Base-by-base conservation (phyloP, 306 rosid species). In the Cicer pinnatifidum region DNA sequence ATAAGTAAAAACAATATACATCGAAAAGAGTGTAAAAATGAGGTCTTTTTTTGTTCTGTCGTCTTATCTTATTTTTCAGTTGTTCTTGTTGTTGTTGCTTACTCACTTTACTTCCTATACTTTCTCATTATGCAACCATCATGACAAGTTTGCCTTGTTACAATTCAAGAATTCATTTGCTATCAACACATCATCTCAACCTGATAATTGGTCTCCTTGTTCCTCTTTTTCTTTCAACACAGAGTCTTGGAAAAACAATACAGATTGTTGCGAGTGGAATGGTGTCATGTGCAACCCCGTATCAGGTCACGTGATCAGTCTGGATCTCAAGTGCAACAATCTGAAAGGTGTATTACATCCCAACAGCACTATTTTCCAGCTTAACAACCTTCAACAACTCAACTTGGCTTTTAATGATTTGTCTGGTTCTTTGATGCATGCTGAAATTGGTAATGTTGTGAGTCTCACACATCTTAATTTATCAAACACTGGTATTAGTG, bases 351-450 rank as follows among this genome's bases (percentile, higher is more conserved):
- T 38, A 2, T 56, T 81, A 1, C 38, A 69, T 71, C 68, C 73
- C 4, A 75, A 75, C 1, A 70, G 13, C 73, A 75, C 11, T 0
- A 35, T 81, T 35, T 71, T 71, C 9, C 10, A 57, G 1, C 66
- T 81, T 0, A 11, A 3, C 1, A 58, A 81, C 11, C 71, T 81
- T 71, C 75, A 56, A 17, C 41, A 11, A 9, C 74, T 81, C 68
- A 80, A 80, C 61, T 51, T 75, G 3, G 64, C 81, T 54, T 20
- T 1, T 15, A 81, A 79, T 61, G 0, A 66, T 61, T 83, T 83
- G 38, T 35, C 0, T 3, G 4, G 15, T 5, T 82, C 75, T 62
- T 11, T 51, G 12, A 0, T 82, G 0, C 45, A 40, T 44, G 7
- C 57, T 46, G 53, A 75, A 2, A 39, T 78, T 12, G 60, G 80